These are phyloP conservation scores for Coemansia asiatica DNA, from an alignment of 192 early-diverging fungal species.

Conservation along the genomic window DNA sequence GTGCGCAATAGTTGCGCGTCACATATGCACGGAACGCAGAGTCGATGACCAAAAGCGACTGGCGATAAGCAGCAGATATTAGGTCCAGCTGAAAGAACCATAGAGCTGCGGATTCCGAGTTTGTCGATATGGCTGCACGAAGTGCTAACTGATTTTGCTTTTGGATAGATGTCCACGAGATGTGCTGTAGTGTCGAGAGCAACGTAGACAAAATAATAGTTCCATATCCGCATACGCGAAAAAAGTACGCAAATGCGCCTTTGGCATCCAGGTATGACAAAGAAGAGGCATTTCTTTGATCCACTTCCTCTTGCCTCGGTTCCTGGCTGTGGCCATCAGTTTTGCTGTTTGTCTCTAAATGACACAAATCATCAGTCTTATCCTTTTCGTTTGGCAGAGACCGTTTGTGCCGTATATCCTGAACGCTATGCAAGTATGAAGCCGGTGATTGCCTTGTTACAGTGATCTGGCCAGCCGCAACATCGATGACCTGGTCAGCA, in stretches of 20 bases:
- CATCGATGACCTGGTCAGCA: slow-evolving; percentile 8
- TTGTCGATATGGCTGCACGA: not conserved
- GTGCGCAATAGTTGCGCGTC: slow-evolving; percentile 3
- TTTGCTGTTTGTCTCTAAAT: no score
- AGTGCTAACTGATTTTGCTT: not conserved
- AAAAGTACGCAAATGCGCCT: slow-evolving; percentile 12
- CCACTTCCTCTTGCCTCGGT: not conserved
- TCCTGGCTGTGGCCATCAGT: not conserved
- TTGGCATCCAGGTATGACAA: not conserved
- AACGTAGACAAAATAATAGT: not conserved
- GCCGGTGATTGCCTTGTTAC: not conserved
- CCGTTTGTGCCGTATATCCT: not conserved
- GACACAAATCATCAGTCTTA: not conserved
- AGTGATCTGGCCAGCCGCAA: slow-evolving; percentile 2
- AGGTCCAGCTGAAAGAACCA: slow-evolving; percentile 12
- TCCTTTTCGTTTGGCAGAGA: not conserved
- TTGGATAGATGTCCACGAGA: not conserved
- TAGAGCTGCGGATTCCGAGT: not conserved
- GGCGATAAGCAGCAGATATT: not conserved
- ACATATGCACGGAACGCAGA: not conserved
- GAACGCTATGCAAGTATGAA: not conserved
- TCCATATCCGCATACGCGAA: slow-evolving; percentile 9
- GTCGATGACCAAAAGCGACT: not conserved
- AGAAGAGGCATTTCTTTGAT: not conserved
- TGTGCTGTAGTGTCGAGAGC: not conserved